These are phyloP conservation scores for Trichothecium sympodiale DNA, from an alignment of 2,329 filamentous ascomycete genomes.

Conservation along the genomic window DNA sequence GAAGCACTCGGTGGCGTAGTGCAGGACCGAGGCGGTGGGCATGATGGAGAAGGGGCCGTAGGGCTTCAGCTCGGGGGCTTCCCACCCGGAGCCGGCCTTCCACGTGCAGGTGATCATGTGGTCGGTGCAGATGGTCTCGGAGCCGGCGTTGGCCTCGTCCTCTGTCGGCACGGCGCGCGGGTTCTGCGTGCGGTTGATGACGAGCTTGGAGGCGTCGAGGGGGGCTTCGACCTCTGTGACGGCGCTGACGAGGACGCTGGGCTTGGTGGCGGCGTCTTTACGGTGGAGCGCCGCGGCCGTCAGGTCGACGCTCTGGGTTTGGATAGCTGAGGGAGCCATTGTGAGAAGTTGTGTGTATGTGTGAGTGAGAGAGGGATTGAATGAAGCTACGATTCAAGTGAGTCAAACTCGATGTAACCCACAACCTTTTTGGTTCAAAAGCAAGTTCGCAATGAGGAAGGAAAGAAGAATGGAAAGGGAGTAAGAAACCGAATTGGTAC, in stretches of 20 bases:
- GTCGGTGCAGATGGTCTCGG: slow-evolving; percentile 58
- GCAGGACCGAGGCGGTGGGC: slow-evolving; percentile 69
- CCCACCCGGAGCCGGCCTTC: slow-evolving; percentile 58
- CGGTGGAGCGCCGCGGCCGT: slow-evolving; percentile 40
- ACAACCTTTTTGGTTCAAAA: too few species aligned
- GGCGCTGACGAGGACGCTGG: slow-evolving; percentile 21
- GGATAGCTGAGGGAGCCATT: slow-evolving; percentile 39
- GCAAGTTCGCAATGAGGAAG: too few species aligned
- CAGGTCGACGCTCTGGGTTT: slow-evolving; percentile 37
- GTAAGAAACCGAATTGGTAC: too few species aligned
- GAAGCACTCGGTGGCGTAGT: slow-evolving; percentile 89
- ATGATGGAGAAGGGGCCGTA: slow-evolving; percentile 70
- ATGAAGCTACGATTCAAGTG: too few species aligned
- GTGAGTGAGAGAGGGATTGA: too few species aligned
- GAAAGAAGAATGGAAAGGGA: too few species aligned
- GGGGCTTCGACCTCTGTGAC: slow-evolving; percentile 38
- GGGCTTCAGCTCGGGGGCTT: slow-evolving; percentile 59
- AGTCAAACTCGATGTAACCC: too few species aligned
- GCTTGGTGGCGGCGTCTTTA: slow-evolving; percentile 27
- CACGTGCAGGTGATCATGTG: slow-evolving; percentile 77
- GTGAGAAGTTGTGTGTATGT: slow-evolving; percentile 7
- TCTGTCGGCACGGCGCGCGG: slow-evolving; percentile 43
- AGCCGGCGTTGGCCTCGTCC: slow-evolving; percentile 31
- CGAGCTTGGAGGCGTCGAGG: slow-evolving; percentile 52
- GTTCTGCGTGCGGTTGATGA: slow-evolving; percentile 37